Evolutionary conservation across 163 green algal genomes (phyloP).

Genomic region (Chlorella variabilis): DNA sequence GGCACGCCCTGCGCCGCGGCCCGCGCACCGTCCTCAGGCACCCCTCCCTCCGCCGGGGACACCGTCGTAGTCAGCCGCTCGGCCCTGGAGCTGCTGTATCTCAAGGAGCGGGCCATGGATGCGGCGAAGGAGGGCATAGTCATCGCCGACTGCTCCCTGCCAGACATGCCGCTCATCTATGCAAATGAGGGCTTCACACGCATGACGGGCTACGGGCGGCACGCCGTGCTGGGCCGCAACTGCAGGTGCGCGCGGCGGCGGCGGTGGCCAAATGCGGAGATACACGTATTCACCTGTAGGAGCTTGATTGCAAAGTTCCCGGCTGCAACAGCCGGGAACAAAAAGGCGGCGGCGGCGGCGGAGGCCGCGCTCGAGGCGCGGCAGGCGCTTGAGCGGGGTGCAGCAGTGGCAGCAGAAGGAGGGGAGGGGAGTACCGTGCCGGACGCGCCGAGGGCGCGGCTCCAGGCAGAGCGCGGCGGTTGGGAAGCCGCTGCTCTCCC

Average conservation of each 20-base stretch:
- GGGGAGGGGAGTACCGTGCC: no score
- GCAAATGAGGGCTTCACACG: constrained; percentile 75
- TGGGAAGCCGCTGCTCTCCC: no score
- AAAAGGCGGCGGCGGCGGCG: no score
- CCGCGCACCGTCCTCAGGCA: neutral
- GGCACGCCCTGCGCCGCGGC: neutral
- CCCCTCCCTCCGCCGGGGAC: neutral
- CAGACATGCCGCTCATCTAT: constrained; percentile 82
- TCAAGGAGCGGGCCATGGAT: constrained; percentile 66
- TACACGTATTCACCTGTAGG: no score
- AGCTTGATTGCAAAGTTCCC: no score
- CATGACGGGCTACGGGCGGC: constrained; percentile 78
- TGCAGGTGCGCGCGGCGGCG: constrained; percentile 55
- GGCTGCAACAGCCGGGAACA: no score
- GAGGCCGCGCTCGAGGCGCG: no score
- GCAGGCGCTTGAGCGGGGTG: no score
- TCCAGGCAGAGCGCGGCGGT: no score
- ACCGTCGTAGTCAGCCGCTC: constrained; percentile 48
- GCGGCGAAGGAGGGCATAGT: constrained; percentile 77
- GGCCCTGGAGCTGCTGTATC: constrained; percentile 54
- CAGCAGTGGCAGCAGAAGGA: no score
- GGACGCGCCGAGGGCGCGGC: no score
- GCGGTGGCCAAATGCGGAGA: no score
- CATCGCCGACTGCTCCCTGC: constrained; percentile 69
- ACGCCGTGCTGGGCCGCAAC: constrained; percentile 79